Conservation (phyloP, 768 basidiomycete species). For the Boletus barrowsii region DNA sequence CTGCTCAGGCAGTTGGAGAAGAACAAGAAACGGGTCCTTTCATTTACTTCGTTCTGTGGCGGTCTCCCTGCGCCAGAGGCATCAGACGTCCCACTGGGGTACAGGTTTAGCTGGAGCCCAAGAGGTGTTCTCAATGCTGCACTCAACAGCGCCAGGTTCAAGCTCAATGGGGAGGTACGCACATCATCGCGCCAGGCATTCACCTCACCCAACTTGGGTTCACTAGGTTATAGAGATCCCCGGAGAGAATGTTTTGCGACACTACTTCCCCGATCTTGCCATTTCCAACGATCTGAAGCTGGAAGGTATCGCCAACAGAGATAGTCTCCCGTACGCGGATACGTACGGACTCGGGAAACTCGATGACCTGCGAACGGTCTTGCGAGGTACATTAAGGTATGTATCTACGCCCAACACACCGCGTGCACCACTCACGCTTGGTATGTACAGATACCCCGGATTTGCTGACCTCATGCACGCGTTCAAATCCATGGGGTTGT, state of each 20-base stretch:
- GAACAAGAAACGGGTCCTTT: conserved; percentile 54
- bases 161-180: conserved; percentile 54
- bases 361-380: conserved; percentile 53
- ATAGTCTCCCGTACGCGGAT: conserved; percentile 68
- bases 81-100: conserved; percentile 66
- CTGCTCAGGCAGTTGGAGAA: conserved; percentile 52
- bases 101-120: conserved; percentile 94
- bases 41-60: conserved; percentile 90
- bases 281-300: conserved; percentile 59
- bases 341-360: conserved; percentile 56
- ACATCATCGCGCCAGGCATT: background rate
- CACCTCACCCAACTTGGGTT: background rate
- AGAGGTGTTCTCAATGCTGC: conserved; percentile 82
- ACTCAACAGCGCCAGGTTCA: conserved; percentile 66
- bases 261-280: conserved; percentile 64
- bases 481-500: conserved; percentile 68
- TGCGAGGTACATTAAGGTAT: conserved; percentile 84
- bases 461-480: conserved; percentile 72
- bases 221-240: conserved; percentile 46
- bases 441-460: conserved; percentile 67
- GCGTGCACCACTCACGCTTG: background rate
- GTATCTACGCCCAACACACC: background rate
- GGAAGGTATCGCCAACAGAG: conserved; percentile 85
- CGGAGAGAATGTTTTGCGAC: conserved; percentile 51
- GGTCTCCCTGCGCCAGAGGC: conserved; percentile 78